A percentile compares a stretch with the other conserved stretches of the same genome.
These are phyloP conservation scores for Cenococcum geophilum DNA, from an alignment of 495 filamentous ascomycete species.

Conservation along the genomic window DNA sequence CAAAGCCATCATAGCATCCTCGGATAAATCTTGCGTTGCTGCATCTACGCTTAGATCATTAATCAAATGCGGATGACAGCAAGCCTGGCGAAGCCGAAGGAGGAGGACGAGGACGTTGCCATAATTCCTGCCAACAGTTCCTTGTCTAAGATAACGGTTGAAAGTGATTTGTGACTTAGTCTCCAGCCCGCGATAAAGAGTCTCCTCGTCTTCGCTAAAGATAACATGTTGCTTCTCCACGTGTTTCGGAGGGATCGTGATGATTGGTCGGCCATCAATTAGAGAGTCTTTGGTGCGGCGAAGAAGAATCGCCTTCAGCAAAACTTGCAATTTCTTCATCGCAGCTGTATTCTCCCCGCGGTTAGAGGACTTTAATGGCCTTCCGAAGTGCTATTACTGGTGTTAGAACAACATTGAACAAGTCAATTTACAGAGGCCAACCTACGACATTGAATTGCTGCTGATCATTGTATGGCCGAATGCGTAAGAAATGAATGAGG, in stretches of 20 bases:
- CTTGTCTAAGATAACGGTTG: slow-evolving; percentile 68
- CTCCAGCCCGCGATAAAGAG: slow-evolving; percentile 70
- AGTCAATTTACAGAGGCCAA: slow-evolving; percentile 5
- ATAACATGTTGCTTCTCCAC: slow-evolving; percentile 59
- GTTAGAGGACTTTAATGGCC: slow-evolving; percentile 25
- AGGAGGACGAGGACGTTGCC: slow-evolving; percentile 79
- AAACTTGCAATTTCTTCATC: slow-evolving; percentile 67
- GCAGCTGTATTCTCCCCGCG: neutral
- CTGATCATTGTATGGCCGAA: slow-evolving; percentile 69
- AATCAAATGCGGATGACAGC: slow-evolving; percentile 90
- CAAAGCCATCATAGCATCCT: slow-evolving; percentile 55
- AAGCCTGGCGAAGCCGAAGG: slow-evolving; percentile 83
- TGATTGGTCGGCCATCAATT: slow-evolving; percentile 80
- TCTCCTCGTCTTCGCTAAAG: slow-evolving; percentile 68
- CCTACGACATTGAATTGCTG: slow-evolving; percentile 49
- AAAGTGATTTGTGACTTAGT: slow-evolving; percentile 59
- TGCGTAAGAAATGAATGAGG: slow-evolving; percentile 72
- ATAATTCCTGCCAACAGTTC: slow-evolving; percentile 72
- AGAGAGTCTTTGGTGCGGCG: slow-evolving; percentile 77
- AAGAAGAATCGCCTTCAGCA: slow-evolving; percentile 80
- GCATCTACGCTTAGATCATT: slow-evolving; percentile 60
- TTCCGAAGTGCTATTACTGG: slow-evolving; percentile 43
- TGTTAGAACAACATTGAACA: slow-evolving; percentile 11
- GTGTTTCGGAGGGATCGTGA: slow-evolving; percentile 64
- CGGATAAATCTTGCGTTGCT: slow-evolving; percentile 43